Base-by-base conservation (phyloP, 2,329 filamentous ascomycete species). In the Penicillium hesseltinei region DNA sequence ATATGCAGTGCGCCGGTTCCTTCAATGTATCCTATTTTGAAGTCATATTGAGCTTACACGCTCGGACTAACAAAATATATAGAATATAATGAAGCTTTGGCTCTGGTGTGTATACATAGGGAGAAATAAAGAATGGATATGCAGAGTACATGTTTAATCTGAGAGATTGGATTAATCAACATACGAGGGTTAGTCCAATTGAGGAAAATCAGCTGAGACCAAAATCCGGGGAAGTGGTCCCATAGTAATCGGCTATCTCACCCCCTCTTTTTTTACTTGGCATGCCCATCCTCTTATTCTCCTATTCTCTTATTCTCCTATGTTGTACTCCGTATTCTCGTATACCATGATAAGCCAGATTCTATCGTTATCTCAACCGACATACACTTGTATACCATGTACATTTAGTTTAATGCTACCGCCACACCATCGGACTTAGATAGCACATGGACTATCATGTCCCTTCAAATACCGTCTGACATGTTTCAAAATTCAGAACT, bases 211-310 rank as follows among this genome's bases (percentile, higher is more conserved):
- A 50, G 57, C 53, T 62, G 54, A 57, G 53, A 60, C 56, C 31
- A 59, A 53, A 65, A 65, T 65, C 62, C 61, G 64, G 64, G 64
- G 64, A 62, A 63, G 38, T 53, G 48, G 43, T 57, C 43, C 46
- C 58, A 23, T 47, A 55, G 36, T 46, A 38, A 40, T 54, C 25
- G 11, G 38, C 11, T 39, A 44, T 56, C 47, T 35, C 35, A 56
- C 55, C 46, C 54, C 46, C 40, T 35, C 40, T n/a, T 53, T 5
- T 53, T 39, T 51, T 3, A 33, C 49, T 51, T 51, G 38, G 38
- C 49, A 52, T 27, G 10, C 17, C 17, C 8, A 10, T 40, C 3
- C 40, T 10, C 40, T 33, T 15, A 33, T 33, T 33, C 31, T 5
- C 10, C 13, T 31, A 31, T 31, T 11, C 29, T 2, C 29, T 2